Evolutionary conservation across 306 rosid genomes (phyloP).

Genomic region (Quercus aquifolioides): DNA sequence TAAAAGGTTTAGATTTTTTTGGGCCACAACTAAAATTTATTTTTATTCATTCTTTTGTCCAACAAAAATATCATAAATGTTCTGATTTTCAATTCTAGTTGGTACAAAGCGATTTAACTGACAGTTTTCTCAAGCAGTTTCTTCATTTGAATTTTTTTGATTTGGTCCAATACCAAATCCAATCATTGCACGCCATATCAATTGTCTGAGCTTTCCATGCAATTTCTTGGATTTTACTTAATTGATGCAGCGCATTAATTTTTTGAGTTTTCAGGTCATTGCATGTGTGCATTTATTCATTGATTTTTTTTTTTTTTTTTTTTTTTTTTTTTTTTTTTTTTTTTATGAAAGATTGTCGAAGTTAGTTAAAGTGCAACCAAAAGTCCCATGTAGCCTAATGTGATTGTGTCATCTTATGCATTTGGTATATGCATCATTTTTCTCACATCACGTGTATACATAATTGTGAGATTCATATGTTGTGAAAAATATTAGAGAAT

Average conservation of each 20-base stretch:
- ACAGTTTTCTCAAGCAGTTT: background rate
- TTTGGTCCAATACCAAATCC: background rate
- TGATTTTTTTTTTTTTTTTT: too few relatives aligned
- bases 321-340: too few relatives aligned
- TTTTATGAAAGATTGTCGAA: background rate
- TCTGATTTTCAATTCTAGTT: too few relatives aligned
- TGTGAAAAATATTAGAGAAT: too few relatives aligned
- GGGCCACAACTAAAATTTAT: too few relatives aligned
- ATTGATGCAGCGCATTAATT: background rate
- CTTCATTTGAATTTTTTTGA: too few relatives aligned
- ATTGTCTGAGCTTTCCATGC: background rate
- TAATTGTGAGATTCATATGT: too few relatives aligned
- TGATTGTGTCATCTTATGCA: too few relatives aligned
- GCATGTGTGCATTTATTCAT: background rate
- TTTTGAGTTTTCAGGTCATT: background rate
- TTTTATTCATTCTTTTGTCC: too few relatives aligned
- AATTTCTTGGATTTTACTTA: background rate
- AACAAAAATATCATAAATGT: too few relatives aligned
- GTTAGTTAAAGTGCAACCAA: background rate
- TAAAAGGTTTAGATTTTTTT: too few relatives aligned
- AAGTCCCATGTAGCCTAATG: accelerated
- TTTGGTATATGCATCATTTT: background rate
- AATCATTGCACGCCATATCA: background rate
- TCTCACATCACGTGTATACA: too few relatives aligned
- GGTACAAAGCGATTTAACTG: background rate